These are phyloP conservation scores for Lanmaoa rubissima DNA, from an alignment of 768 basidiomycete species.

Conservation along the genomic window DNA sequence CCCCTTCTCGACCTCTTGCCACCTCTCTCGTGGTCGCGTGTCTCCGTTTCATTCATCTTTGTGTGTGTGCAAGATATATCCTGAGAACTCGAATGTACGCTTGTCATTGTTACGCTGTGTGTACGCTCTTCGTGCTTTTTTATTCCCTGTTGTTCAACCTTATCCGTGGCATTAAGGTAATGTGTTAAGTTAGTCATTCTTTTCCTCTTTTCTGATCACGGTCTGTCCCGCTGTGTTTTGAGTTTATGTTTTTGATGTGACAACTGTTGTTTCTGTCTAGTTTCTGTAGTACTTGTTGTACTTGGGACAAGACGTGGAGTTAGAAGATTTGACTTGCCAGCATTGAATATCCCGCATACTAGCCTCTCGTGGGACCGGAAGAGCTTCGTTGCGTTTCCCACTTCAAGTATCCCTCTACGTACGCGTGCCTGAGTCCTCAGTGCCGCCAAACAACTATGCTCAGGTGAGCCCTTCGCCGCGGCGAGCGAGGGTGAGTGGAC, in stretches of 20 bases:
- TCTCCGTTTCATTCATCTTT: constrained; percentile 1
- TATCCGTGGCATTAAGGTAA: background rate
- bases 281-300: constrained; percentile 10
- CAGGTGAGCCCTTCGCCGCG: background rate
- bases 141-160: constrained; percentile 13
- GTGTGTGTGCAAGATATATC: constrained; percentile 11
- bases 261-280: constrained; percentile 5
- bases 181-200: constrained; percentile 1
- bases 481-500: background rate
- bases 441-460: background rate
- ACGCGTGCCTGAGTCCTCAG: background rate
- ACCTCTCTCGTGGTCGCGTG: background rate
- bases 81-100: constrained; percentile 16
- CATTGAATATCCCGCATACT: too few relatives aligned
- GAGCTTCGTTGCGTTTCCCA: too few relatives aligned
- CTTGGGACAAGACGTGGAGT: constrained; percentile 6
- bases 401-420: too few relatives aligned
- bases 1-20: background rate
- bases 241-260: background rate
- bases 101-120: constrained; percentile 15
- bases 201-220: background rate
- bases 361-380: too few relatives aligned
- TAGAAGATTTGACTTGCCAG: background rate
- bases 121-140: constrained; percentile 11
- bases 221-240: constrained; percentile 2